Evolutionary conservation across 164 flowering plant genomes (phyloP), one percentile per base, ranked within the genome.

Genomic region (Echeveria elegans): DNA sequence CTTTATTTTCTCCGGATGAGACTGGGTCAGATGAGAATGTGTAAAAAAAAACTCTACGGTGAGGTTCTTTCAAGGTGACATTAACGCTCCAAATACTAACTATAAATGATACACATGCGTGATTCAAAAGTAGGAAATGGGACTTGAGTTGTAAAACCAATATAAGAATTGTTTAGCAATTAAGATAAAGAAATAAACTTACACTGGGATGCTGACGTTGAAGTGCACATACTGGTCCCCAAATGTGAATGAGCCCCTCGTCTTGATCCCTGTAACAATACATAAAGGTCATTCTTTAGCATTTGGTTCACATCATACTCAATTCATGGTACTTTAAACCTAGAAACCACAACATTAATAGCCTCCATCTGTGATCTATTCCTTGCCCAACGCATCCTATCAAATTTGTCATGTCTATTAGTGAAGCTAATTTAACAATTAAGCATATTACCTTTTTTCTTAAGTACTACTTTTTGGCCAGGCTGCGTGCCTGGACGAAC

Each of bases 401-500:
- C n/a, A 3, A 14, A 59, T 14, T 59, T 0, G 6, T 59, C 16
- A 26, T 28, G 15, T 9, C 32, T 12, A 26, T 5, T 26, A 59
- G 26, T n/a, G 34, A 3, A 4, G 28, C 5, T 34, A 7, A 34
- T 3, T 34, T 16, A 8, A 4, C 15, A 59, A 12, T n/a, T n/a
- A n/a, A n/a, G n/a, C n/a, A 48, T n/a, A 32, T 78, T 62, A 94
- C 98, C 98, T 84, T 94, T 94, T 71, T 72, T 82, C 78, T 80
- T 91, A 64, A 94, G 75, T 38, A 94, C 91, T 29, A 91, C 97
- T 77, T 88, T 89, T 78, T 91, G 98, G 75, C 98, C 97, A 73
- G 91, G 96, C 69, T 94, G 97, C 56, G 96, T 89, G 58, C 98
- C 98, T 53, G 88, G 79, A 47, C 87, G 96, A 58, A 94, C 96